These are phyloP conservation scores for Fistulinella cinereoalba DNA, from an alignment of 1,284 basidiomycete genomes.

Conservation along the genomic window DNA sequence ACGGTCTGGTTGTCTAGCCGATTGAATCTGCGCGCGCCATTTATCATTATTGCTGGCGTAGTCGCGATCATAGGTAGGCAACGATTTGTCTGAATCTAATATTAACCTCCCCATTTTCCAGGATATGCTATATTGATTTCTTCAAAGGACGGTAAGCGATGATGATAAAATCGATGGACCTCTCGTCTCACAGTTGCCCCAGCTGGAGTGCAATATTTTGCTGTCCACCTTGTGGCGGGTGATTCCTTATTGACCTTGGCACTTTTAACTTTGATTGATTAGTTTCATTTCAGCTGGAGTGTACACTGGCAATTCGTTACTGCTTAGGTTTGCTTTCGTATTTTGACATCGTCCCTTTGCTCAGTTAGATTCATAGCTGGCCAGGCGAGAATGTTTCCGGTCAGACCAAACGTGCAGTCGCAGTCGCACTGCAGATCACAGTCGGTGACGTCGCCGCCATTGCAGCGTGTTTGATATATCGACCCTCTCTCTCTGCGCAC, in stretches of 20 bases:
- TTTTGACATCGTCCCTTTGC: no score
- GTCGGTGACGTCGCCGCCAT: no score
- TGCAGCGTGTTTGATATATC: no score
- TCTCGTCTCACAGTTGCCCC: slow-evolving; percentile 8
- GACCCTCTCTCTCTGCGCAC: no score
- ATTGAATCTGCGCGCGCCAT: slow-evolving; percentile 48
- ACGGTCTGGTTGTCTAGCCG: slow-evolving; percentile 51
- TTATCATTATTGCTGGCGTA: slow-evolving; percentile 54
- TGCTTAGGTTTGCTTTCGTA: no score
- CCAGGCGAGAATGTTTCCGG: no score
- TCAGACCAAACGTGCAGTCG: no score
- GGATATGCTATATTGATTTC: slow-evolving; percentile 63
- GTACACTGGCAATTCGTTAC: no score
- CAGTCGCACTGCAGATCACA: no score
- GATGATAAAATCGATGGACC: not conserved
- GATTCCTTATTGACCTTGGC: not conserved
- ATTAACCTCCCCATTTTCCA: slow-evolving; percentile 16
- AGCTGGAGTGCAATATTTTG: slow-evolving; percentile 59
- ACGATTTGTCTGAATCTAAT: not conserved
- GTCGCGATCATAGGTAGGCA: slow-evolving; percentile 54
- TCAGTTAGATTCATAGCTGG: no score
- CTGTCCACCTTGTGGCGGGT: slow-evolving; percentile 55
- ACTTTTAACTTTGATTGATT: not conserved
- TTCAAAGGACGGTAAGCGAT: no score
- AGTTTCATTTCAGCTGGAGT: no score